Conservation (phyloP, 2,329 filamentous ascomycete genomes). For the Aaosphaeria arxii region DNA sequence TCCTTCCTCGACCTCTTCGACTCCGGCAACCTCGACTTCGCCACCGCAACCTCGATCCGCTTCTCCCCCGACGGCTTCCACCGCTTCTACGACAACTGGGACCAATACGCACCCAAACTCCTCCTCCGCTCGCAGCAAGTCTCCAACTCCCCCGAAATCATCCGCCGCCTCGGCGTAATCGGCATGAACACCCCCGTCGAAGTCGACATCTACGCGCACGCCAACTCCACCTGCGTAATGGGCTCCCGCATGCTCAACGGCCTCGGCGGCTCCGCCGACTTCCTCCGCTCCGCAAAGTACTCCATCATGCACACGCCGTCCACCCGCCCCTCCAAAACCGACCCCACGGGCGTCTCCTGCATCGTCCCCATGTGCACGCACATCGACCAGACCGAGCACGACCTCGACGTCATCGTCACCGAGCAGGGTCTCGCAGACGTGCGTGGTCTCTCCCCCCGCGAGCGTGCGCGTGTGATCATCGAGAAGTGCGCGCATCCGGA, state of each 20-base stretch:
- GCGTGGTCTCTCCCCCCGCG: constrained; percentile 72
- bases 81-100: constrained; percentile 86
- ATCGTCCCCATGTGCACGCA: constrained; percentile 95
- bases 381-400: constrained; percentile 89
- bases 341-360: constrained; percentile 77
- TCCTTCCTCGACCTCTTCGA: constrained; percentile 93
- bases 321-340: constrained; percentile 74
- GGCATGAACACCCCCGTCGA: constrained; percentile 95
- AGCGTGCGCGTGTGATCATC: constrained; percentile 82
- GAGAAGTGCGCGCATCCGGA: constrained; percentile 82
- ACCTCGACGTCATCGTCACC: constrained; percentile 83
- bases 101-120: constrained; percentile 74
- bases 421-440: constrained; percentile 80
- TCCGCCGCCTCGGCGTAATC: constrained; percentile 80
- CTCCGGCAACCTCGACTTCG: constrained; percentile 81
- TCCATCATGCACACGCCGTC: constrained; percentile 92
- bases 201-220: constrained; percentile 92
- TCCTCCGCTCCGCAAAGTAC: constrained; percentile 76
- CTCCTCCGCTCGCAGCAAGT: constrained; percentile 85
- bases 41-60: constrained; percentile 83
- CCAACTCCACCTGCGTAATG: constrained; percentile 88
- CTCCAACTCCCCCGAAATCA: constrained; percentile 87
- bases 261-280: constrained; percentile 77
- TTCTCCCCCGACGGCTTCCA: constrained; percentile 90
- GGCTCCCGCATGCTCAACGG: constrained; percentile 85